These are phyloP conservation scores for Colletotrichum tanaceti DNA, from an alignment of 2,329 filamentous ascomycete genomes.

Conservation along the genomic window DNA sequence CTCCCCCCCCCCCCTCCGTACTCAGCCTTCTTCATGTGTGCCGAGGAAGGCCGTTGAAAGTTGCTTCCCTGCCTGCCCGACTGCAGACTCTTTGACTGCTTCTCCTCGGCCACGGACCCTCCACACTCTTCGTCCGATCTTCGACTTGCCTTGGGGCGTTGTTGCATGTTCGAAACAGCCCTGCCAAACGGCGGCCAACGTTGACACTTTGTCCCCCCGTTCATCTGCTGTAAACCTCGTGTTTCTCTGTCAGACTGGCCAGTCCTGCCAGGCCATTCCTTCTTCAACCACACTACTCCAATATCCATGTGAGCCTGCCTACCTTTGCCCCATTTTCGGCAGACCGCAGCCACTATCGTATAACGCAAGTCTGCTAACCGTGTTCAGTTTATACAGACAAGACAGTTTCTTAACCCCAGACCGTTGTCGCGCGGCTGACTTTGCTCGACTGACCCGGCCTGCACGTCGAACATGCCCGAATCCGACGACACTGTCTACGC, in stretches of 20 bases:
- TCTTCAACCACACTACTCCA: too few relatives aligned
- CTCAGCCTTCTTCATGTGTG: background rate
- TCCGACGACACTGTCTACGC: background rate
- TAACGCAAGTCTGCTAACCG: background rate
- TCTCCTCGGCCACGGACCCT: background rate
- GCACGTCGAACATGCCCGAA: constrained; percentile 9
- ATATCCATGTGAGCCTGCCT: background rate
- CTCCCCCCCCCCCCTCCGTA: too few relatives aligned
- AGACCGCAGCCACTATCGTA: too few relatives aligned
- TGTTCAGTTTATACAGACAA: background rate
- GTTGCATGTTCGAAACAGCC: constrained; percentile 11
- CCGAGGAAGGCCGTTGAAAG: constrained; percentile 4
- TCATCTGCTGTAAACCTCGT: background rate
- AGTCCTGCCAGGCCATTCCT: too few relatives aligned
- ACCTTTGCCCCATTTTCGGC: background rate
- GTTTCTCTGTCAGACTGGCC: background rate
- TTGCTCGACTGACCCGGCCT: background rate
- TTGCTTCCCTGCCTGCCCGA: constrained; percentile 1
- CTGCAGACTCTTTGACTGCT: background rate
- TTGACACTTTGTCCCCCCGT: constrained; percentile 6
- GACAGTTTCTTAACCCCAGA: too few relatives aligned
- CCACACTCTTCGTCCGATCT: constrained; percentile 7
- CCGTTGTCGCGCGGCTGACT: background rate
- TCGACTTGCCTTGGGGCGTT: background rate
- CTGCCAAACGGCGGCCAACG: constrained; percentile 2